Evolutionary conservation across 139 green algal genomes (phyloP), one percentile per base, ranked within the genome.

Genomic region (Pycnococcus provasolii): DNA sequence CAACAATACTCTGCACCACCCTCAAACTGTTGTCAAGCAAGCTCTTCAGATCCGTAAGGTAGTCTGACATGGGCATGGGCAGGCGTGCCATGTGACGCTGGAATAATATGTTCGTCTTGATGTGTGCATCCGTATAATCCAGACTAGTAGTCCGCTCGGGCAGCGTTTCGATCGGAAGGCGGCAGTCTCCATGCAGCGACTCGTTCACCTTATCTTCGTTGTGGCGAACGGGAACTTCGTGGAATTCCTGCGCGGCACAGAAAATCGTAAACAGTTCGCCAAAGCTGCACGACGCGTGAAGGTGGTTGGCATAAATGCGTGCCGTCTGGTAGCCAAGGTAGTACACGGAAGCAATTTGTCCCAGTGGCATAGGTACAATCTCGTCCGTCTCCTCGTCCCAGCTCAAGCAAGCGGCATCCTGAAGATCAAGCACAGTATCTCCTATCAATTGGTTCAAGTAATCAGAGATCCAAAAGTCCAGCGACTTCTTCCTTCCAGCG

Each of bases 121-220:
- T 87, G 84, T 97, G 91, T 26, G 93, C 91, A 68, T 96, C 87
- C 63, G 96, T 91, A 26, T 26, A 26, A 26, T 26, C 26, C 26
- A 26, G 26, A 26, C 26, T 26, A 26, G 26, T 26, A 26, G 26
- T 26, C 26, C 26, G 26, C 26, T 26, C 26, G 26, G 26, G 26
- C 26, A 26, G 26, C 26, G 26, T 26, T 26, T 57, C 50, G 50
- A 57, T 26, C 3, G 58, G 39, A 9, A 60, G 40, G 5, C 59
- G 67, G 4, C 4, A 15, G 26, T 68, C 58, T 5, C 60, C 67
- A 40, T 61, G 50, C 47, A 96, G 76, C 9, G 83, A 68, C 3
- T 67, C 66, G 70, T 99, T 99, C 51, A 97, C 73, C 66, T 86
- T 87, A 77, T 99, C 93, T 74, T 99, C 93, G 68, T 99, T 97